Percentiles rank a stretch among this genome's conserved stretches.
These are phyloP conservation scores for Aspergillus luchuensis DNA, from an alignment of 2,329 filamentous ascomycete genomes.

Conservation along the genomic window DNA sequence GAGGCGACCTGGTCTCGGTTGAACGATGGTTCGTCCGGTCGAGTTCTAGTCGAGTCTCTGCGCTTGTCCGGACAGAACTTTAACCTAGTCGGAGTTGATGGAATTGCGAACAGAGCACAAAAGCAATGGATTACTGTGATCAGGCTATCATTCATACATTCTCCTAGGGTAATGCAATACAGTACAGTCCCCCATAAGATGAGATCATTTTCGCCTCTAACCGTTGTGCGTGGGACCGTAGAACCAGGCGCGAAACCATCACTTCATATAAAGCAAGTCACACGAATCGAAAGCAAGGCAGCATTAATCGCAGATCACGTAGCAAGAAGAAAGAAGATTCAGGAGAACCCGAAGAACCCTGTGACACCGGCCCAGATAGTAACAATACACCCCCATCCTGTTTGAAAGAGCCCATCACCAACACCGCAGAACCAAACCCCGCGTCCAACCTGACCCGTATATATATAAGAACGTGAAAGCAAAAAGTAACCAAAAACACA, in stretches of 20 bases:
- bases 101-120: neutral
- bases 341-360: conserved; percentile 18
- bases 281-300: neutral
- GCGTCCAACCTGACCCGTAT: conserved; percentile 11
- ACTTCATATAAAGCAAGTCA: neutral
- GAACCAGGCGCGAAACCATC: neutral
- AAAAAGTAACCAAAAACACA: conserved; percentile 4
- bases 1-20: neutral
- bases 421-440: conserved; percentile 32
- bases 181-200: neutral
- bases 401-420: conserved; percentile 20
- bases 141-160: neutral
- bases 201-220: neutral
- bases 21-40: neutral
- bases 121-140: too few species aligned
- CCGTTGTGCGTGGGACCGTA: neutral
- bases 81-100: neutral
- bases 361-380: conserved; percentile 30
- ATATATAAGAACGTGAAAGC: conserved; percentile 3
- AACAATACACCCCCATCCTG: conserved; percentile 30
- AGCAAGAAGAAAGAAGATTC: conserved; percentile 4
- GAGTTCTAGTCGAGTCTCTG: neutral
- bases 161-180: neutral
- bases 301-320: neutral
- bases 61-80: neutral